A percentile compares a stretch with the other conserved stretches of the same genome.
Conservation (phyloP, 2,329 filamentous ascomycete species). For the Trematosphaeria pertusa region DNA sequence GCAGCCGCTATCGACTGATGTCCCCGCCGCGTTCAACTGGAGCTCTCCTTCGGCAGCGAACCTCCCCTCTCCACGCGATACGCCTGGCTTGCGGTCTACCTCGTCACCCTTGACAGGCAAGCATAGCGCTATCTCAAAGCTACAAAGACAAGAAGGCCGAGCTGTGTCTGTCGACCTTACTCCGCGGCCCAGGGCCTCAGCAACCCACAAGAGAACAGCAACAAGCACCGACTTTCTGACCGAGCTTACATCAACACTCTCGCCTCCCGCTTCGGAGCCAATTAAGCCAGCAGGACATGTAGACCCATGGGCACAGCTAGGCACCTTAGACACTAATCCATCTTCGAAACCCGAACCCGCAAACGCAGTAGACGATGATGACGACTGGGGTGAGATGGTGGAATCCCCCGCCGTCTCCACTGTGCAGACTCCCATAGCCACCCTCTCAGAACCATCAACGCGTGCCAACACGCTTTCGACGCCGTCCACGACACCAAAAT, state of each 20-base stretch:
- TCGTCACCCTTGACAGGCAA: constrained; percentile 26
- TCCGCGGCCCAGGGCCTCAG: constrained; percentile 11
- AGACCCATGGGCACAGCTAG: constrained; percentile 25
- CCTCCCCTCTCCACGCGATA: constrained; percentile 30
- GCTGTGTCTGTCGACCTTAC: constrained; percentile 30
- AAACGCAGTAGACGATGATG: constrained; percentile 36
- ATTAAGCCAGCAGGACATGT: constrained; percentile 4
- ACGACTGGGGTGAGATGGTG: constrained; percentile 50
- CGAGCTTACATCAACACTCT: neutral
- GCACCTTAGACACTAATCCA: constrained; percentile 19
- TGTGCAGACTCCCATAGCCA: constrained; percentile 18
- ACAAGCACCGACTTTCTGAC: constrained; percentile 9
- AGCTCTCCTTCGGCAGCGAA: constrained; percentile 33
- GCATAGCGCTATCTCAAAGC: constrained; percentile 19
- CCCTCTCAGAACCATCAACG: constrained; percentile 17
- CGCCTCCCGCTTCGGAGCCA: neutral
- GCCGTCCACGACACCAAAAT: constrained; percentile 19
- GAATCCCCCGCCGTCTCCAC: constrained; percentile 40
- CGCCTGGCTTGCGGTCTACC: constrained; percentile 16
- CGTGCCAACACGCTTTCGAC: constrained; percentile 17
- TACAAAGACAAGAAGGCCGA: constrained; percentile 28
- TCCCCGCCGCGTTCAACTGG: constrained; percentile 43
- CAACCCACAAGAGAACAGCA: constrained; percentile 22
- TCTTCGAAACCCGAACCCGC: constrained; percentile 8
- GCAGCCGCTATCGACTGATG: constrained; percentile 28